Percentiles rank a stretch among this genome's conserved stretches.
phyloP scores from a whole-genome alignment of 345 rosid species.

The Euphorbia tirucalli region DNA sequence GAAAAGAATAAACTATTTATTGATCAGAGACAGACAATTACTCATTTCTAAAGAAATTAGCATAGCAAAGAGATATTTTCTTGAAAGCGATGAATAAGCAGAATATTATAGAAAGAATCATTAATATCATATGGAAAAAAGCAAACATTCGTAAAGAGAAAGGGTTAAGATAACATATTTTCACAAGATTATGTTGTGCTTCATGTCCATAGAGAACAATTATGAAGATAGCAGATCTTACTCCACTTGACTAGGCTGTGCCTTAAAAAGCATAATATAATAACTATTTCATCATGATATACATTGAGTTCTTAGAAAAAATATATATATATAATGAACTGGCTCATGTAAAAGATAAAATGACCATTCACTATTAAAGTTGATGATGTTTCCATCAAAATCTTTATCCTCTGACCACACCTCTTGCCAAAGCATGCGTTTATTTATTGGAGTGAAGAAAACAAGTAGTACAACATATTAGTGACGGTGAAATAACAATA shows the following conservation, averaged over 20 bases:
- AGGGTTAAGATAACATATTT: neutral
- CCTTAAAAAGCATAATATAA: neutral
- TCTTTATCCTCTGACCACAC: neutral
- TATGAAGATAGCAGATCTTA: neutral
- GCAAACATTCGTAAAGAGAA: too few species aligned
- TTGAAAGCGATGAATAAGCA: slow-evolving; percentile 5
- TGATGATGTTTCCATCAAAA: neutral
- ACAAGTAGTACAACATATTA: neutral
- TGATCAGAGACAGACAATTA: neutral
- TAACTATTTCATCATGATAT: neutral
- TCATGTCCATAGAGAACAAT: neutral
- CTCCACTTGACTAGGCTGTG: neutral
- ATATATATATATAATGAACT: neutral
- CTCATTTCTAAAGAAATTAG: neutral
- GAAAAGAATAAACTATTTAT: neutral
- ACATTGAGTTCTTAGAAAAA: neutral
- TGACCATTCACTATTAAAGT: neutral
- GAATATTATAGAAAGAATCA: neutral
- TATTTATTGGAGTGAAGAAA: neutral
- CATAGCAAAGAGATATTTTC: neutral
- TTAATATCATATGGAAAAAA: neutral
- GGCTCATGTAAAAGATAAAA: neutral
- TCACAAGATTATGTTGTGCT: neutral
- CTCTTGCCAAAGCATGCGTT: neutral
- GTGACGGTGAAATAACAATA: neutral